Evolutionary conservation across 352 stramenopile genomes (phyloP), one percentile per base, ranked within the genome.

Genomic region (Salisapilia sapeloensis): DNA sequence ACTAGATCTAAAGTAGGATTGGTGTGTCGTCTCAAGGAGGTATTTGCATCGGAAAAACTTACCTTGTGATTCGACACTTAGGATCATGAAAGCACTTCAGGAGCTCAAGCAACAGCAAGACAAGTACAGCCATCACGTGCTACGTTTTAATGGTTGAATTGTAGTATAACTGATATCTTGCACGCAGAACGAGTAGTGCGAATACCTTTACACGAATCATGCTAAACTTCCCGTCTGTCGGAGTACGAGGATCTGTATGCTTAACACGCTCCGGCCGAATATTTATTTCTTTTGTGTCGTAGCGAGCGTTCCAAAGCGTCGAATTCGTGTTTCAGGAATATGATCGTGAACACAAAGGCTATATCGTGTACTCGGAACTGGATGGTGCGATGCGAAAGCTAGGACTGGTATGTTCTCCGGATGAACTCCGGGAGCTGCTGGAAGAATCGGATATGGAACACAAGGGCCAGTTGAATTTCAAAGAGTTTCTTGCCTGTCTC

Each of bases 401-500:
- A 0, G 72, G 65, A 9, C 54, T 75, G 17, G 78, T 63, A 21
- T 83, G 84, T 29, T 78, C 69, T 14, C 47, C 56, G 14, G 66
- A 79, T 18, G 72, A 87, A 33, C 71, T 83, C 33, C 30, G 53
- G 4, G 62, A 85, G 35, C 64, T 82, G 11, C 81, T 84, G 31
- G 45, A 80, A 27, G 75, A 89, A 36, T 84, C 75, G 19, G 77
- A 92, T 37, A 81, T 92, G 63, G 54, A 65, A 35, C 61, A 87
- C 36, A 69, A 77, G 37, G 72, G 72, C 29, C 54, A 53, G 23
- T 60, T 93, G 11, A 81, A 46, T 16, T 92, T 92, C 44, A 90
- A 87, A 34, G 78, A 91, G 46, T 91, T 91, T 25, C 64, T 93
- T 30, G 65, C 85, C 4, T 90, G 72, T 23, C 64, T 93, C 26